Conservation (phyloP, 2,329 filamentous ascomycete species). For the Nigrospora oryzae region DNA sequence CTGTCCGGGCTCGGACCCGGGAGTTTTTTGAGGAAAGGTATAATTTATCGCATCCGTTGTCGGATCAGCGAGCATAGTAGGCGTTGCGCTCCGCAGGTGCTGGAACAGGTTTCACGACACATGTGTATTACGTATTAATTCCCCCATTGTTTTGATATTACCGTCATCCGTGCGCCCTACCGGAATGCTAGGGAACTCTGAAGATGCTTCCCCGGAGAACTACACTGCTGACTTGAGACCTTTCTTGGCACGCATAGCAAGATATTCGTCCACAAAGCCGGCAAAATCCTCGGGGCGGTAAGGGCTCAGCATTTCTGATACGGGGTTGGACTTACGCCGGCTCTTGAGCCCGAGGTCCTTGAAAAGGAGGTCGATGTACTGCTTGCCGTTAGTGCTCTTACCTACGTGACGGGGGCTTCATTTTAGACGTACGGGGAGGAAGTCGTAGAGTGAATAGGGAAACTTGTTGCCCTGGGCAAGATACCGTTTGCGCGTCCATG, state of each 20-base stretch:
- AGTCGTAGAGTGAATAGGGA: slow-evolving; percentile 7
- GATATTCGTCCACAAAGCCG: slow-evolving; percentile 1
- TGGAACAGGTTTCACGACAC: no score
- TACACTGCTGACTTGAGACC: no score
- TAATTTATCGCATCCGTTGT: neutral
- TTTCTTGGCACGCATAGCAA: no score
- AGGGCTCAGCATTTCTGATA: neutral
- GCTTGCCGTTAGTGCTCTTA: no score
- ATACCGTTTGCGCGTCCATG: no score
- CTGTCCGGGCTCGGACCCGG: neutral
- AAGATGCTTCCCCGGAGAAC: no score
- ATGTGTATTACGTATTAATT: no score
- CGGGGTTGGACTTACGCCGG: neutral
- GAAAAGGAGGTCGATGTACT: slow-evolving; percentile 7
- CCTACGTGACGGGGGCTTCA: no score
- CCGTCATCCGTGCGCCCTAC: no score
- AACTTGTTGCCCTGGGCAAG: neutral
- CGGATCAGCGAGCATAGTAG: neutral
- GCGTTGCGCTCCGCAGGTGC: no score
- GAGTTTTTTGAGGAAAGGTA: neutral
- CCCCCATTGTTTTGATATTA: no score
- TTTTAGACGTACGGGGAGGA: neutral
- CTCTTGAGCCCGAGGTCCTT: slow-evolving; percentile 13
- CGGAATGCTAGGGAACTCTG: no score
- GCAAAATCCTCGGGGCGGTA: neutral